A percentile compares a stretch with the other conserved stretches of the same genome.
Evolutionary conservation across 2,329 filamentous ascomycete species (phyloP).

Genomic region (Botrytis deweyae): DNA sequence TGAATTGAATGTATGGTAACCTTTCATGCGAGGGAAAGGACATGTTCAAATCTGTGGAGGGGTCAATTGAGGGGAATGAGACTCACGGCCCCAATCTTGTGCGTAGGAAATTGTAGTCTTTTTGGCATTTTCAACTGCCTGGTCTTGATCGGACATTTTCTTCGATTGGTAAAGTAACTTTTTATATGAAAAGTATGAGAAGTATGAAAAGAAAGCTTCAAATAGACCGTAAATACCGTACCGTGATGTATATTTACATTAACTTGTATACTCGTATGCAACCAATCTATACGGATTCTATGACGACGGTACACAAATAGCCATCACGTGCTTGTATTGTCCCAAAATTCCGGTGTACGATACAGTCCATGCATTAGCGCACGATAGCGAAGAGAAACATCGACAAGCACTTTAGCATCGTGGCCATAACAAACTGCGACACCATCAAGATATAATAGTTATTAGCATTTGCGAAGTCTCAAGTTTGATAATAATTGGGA

Average conservation of each 20-base stretch:
- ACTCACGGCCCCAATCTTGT: conserved; percentile 53
- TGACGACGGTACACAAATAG: conserved; percentile 2
- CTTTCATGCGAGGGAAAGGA: background rate
- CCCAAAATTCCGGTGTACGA: background rate
- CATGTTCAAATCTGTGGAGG: background rate
- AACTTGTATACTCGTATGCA: background rate
- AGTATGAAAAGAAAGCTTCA: background rate
- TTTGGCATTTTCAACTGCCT: conserved; percentile 38
- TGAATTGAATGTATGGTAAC: background rate
- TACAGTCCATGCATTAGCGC: conserved; percentile 18
- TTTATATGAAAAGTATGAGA: background rate
- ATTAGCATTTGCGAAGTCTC: background rate
- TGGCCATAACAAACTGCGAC: conserved; percentile 26
- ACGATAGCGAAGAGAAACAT: conserved; percentile 18
- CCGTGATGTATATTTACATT: background rate
- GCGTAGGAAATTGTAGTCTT: conserved; percentile 46
- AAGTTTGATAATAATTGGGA: background rate
- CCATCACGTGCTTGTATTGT: conserved; percentile 8
- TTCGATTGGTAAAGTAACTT: background rate
- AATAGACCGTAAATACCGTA: background rate
- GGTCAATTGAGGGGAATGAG: conserved; percentile 9
- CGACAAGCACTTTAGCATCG: conserved; percentile 20
- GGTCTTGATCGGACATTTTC: conserved; percentile 32
- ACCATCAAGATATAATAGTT: background rate
- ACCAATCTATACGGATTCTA: background rate